Conservation (phyloP, 768 basidiomycete genomes). For the Grammothele lineata region DNA sequence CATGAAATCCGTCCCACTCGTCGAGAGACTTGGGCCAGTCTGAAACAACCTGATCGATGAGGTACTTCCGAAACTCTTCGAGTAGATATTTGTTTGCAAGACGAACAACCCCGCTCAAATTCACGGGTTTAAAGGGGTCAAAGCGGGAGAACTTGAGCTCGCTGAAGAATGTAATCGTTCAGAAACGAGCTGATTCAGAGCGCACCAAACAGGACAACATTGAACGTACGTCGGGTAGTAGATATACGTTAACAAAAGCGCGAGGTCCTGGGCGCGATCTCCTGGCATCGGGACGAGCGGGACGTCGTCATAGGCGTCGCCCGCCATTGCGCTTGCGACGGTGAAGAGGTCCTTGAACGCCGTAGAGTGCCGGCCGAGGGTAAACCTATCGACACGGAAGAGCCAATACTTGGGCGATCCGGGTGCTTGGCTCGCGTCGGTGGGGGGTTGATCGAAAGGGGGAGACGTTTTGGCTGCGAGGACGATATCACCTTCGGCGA, state of each 20-base stretch:
- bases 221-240: neutral
- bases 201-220: conserved; percentile 3
- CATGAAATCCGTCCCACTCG: conserved; percentile 24
- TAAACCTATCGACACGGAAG: conserved; percentile 11
- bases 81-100: conserved; percentile 27
- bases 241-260: neutral
- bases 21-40: conserved; percentile 25
- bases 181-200: no score
- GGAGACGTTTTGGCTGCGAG: conserved; percentile 5
- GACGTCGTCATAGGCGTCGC: conserved; percentile 7
- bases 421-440: no score
- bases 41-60: conserved; percentile 19
- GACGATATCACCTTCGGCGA: conserved; percentile 19
- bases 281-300: neutral
- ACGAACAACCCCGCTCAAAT: conserved; percentile 8
- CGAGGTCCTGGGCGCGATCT: conserved; percentile 9
- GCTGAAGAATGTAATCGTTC: no score
- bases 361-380: conserved; percentile 7
- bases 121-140: conserved; percentile 13
- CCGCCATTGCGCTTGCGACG: neutral
- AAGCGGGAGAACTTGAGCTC: neutral
- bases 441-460: no score
- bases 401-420: no score
- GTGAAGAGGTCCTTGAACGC: conserved; percentile 10
- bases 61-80: conserved; percentile 18